Percentiles rank a stretch among this genome's conserved stretches.
Evolutionary conservation across 2,329 filamentous ascomycete species (phyloP).

Genomic region (Fusarium xyrophilum): DNA sequence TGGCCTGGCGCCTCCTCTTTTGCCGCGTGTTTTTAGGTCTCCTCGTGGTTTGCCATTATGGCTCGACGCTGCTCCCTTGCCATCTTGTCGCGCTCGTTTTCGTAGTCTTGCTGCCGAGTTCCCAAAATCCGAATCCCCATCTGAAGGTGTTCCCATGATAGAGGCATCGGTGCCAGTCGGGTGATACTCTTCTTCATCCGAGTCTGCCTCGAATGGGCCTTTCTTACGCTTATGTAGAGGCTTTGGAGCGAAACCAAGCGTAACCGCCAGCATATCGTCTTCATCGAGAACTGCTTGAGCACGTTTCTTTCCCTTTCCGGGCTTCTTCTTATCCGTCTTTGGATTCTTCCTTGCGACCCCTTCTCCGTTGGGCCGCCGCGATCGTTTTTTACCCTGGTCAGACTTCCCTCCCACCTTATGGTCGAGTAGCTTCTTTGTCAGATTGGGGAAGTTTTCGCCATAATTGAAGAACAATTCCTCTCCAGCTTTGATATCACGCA

Average conservation of each 20-base stretch:
- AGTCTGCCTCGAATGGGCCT: slow-evolving; percentile 37
- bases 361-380: slow-evolving; percentile 30
- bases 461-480: slow-evolving; percentile 87
- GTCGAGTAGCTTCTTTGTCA: slow-evolving; percentile 56
- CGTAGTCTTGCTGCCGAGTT: slow-evolving; percentile 37
- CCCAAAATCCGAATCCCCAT: slow-evolving; percentile 37
- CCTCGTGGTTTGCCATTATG: slow-evolving; percentile 28
- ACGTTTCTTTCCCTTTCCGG: slow-evolving; percentile 25
- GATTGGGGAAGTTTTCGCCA: slow-evolving; percentile 70
- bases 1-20: slow-evolving; percentile 49
- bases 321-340: slow-evolving; percentile 39
- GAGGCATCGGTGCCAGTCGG: slow-evolving; percentile 37
- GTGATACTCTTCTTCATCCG: slow-evolving; percentile 44
- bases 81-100: slow-evolving; percentile 32
- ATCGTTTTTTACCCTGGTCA: slow-evolving; percentile 40
- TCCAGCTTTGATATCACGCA: slow-evolving; percentile 70
- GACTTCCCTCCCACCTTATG: slow-evolving; percentile 47
- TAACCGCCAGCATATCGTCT: slow-evolving; percentile 23
- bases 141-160: slow-evolving; percentile 34
- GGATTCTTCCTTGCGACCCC: slow-evolving; percentile 39
- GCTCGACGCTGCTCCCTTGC: slow-evolving; percentile 16
- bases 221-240: slow-evolving; percentile 44
- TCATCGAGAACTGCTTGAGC: slow-evolving; percentile 16
- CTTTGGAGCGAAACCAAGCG: slow-evolving; percentile 15
- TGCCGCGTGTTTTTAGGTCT: slow-evolving; percentile 45